Conservation (phyloP, 257 asterid species). For the Euphrasia confusa region DNA sequence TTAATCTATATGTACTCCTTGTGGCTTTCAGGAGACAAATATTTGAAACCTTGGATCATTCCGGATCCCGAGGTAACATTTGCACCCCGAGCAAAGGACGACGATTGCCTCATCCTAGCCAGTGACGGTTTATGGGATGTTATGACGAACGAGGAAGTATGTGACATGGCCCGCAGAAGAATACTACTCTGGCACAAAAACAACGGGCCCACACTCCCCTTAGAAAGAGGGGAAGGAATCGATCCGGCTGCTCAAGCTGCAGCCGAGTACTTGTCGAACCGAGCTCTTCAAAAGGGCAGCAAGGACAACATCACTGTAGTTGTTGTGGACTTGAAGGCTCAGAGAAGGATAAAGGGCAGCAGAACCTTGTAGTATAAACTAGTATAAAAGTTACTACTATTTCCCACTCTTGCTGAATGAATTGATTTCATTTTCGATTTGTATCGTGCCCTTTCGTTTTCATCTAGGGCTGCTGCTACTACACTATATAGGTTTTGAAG, state of each 20-base stretch:
- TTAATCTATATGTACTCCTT: neutral
- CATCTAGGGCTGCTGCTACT: conserved; percentile 33
- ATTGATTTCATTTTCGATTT: conserved; percentile 24
- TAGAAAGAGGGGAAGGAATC: conserved; percentile 64
- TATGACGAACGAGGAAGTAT: conserved; percentile 79
- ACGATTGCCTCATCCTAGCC: conserved; percentile 76
- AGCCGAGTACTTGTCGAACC: conserved; percentile 75
- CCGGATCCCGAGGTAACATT: conserved; percentile 86
- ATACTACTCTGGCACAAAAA: conserved; percentile 77
- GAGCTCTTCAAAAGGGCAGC: conserved; percentile 87
- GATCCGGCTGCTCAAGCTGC: conserved; percentile 98
- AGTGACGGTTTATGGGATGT: conserved; percentile 98
- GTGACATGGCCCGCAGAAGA: conserved; percentile 74
- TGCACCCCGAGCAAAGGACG: conserved; percentile 65
- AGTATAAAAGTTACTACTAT: conserved; percentile 9
- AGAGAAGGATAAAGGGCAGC: conserved; percentile 56
- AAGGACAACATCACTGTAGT: conserved; percentile 77
- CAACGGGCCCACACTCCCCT: conserved; percentile 38
- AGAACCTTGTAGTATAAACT: conserved; percentile 19
- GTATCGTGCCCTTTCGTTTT: conserved; percentile 37
- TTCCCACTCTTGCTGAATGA: conserved; percentile 4
- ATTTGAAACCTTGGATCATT: conserved; percentile 83
- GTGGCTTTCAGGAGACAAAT: conserved; percentile 65
- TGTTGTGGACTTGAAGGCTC: conserved; percentile 82
- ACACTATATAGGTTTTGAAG: conserved; percentile 24